These are phyloP conservation scores for Madurella mycetomatis DNA, from an alignment of 2,329 filamentous ascomycete species.

Conservation along the genomic window DNA sequence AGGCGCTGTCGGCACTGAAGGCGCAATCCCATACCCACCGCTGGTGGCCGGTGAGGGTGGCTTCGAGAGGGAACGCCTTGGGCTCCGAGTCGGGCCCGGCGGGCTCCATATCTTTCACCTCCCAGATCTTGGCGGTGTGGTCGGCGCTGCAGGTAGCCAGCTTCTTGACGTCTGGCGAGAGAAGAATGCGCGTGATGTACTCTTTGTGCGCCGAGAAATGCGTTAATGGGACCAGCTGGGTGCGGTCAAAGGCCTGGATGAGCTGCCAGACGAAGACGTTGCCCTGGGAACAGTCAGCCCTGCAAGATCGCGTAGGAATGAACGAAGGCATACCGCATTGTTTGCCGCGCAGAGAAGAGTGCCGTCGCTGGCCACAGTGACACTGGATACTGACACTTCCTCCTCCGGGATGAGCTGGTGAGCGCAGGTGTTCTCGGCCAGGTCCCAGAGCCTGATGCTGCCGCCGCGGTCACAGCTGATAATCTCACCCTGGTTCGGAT, in stretches of 20 bases:
- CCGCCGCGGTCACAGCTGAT: constrained; percentile 93
- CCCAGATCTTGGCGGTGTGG: constrained; percentile 95
- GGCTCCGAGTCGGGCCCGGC: constrained; percentile 32
- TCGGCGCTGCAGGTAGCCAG: constrained; percentile 91
- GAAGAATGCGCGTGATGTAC: constrained; percentile 85
- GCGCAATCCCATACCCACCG: constrained; percentile 98
- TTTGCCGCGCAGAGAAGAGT: constrained; percentile 90
- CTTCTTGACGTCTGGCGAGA: constrained; percentile 91
- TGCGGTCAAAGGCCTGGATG: constrained; percentile 75
- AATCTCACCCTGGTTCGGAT: constrained; percentile 96
- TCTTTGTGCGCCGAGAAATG: constrained; percentile 88
- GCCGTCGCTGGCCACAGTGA: constrained; percentile 93
- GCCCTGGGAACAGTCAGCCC: constrained; percentile 52
- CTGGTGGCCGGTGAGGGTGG: constrained; percentile 84
- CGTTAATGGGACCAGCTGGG: constrained; percentile 78
- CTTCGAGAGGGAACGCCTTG: constrained; percentile 72
- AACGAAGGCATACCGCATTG: constrained; percentile 60
- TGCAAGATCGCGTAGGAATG: not conserved
- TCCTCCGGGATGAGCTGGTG: constrained; percentile 96
- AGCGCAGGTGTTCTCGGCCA: constrained; percentile 94
- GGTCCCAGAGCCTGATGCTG: constrained; percentile 91
- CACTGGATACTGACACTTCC: constrained; percentile 86
- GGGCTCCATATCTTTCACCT: constrained; percentile 67
- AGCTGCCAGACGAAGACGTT: constrained; percentile 98
- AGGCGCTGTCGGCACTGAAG: constrained; percentile 88